Conservation (phyloP, 352 stramenopile genomes). For the Pythium dissotocum region DNA sequence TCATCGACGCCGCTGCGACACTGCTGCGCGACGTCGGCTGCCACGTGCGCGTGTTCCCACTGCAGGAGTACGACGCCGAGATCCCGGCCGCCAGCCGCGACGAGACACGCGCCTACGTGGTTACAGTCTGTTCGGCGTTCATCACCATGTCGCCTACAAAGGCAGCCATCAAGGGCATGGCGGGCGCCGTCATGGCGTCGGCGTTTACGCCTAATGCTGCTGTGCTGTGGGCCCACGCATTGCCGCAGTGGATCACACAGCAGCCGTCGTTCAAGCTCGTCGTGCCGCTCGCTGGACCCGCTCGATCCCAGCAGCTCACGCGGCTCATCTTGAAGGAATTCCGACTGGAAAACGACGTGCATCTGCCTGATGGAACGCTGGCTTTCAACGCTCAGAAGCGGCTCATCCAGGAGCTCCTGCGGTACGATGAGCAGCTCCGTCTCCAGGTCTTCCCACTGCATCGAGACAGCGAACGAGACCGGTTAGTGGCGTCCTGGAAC, state of each 20-base stretch:
- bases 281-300: slow-evolving; percentile 40
- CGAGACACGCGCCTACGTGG: slow-evolving; percentile 47
- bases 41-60: slow-evolving; percentile 40
- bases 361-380: slow-evolving; percentile 27
- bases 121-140: slow-evolving; percentile 43
- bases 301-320: slow-evolving; percentile 60
- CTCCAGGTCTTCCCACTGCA: slow-evolving; percentile 56
- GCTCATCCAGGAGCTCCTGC: slow-evolving; percentile 41
- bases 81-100: slow-evolving; percentile 28
- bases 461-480: slow-evolving; percentile 49
- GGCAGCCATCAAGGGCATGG: neutral
- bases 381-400: slow-evolving; percentile 44
- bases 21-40: slow-evolving; percentile 45
- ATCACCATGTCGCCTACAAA: slow-evolving; percentile 15
- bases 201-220: slow-evolving; percentile 1
- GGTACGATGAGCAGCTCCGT: slow-evolving; percentile 24
- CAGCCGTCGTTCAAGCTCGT: slow-evolving; percentile 54
- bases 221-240: slow-evolving; percentile 17
- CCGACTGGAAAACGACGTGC: slow-evolving; percentile 41
- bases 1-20: slow-evolving; percentile 39
- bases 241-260: slow-evolving; percentile 48
- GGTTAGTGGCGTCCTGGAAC: slow-evolving; percentile 49
- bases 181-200: neutral
- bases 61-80: slow-evolving; percentile 34
- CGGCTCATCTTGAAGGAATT: slow-evolving; percentile 51